A percentile compares a stretch with the other conserved stretches of the same genome.
Evolutionary conservation across 108 stramenopile species (phyloP).

Genomic region (Poteriospumella lacustris): DNA sequence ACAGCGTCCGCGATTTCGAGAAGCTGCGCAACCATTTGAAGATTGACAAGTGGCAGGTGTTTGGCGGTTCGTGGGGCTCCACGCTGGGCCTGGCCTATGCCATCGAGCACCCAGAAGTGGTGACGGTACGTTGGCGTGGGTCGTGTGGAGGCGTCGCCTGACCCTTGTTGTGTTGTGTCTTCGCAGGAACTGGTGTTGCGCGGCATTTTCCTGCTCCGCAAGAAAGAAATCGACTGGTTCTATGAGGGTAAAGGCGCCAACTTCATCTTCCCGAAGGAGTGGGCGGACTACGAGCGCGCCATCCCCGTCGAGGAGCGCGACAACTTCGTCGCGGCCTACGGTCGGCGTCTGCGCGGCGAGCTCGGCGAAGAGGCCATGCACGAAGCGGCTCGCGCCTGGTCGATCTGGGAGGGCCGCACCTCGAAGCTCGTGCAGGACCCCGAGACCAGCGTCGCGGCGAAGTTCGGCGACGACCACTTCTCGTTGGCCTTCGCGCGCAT

Average conservation of each 20-base stretch:
- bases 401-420: conserved; percentile 38
- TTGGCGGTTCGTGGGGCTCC: conserved; percentile 82
- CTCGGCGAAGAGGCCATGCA: conserved; percentile 18
- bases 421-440: conserved; percentile 20
- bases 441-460: neutral
- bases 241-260: conserved; percentile 32
- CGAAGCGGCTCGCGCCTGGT: conserved; percentile 37
- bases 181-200: conserved; percentile 67
- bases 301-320: conserved; percentile 40
- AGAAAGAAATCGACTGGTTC: conserved; percentile 70
- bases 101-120: too few relatives aligned
- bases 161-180: neutral
- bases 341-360: conserved; percentile 34
- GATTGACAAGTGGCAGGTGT: conserved; percentile 62
- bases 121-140: too few relatives aligned
- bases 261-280: conserved; percentile 47
- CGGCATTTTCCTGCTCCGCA: conserved; percentile 68
- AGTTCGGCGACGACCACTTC: conserved; percentile 35
- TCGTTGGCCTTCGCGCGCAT: conserved; percentile 44
- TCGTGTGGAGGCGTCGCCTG: too few relatives aligned
- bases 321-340: conserved; percentile 38
- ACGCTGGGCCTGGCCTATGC: conserved; percentile 78
- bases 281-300: conserved; percentile 35
- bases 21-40: conserved; percentile 53
- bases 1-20: conserved; percentile 67